A percentile compares a stretch with the other conserved stretches of the same genome.
Conservation (phyloP, 768 basidiomycete species). For the Trametes cubensis region DNA sequence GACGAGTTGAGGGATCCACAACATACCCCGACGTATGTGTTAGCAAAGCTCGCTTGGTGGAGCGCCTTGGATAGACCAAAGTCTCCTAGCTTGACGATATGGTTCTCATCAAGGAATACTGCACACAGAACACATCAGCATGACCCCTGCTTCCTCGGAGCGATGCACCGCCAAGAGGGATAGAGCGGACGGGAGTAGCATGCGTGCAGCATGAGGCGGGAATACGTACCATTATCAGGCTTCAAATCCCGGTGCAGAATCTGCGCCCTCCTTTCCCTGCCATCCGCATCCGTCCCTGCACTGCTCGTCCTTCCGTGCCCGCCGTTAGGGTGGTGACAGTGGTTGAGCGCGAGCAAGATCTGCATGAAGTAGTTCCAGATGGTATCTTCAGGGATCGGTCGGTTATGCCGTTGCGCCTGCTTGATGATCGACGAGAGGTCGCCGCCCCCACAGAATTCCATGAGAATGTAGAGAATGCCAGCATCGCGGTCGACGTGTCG, state of each 20-base stretch:
- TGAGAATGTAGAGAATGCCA: conserved; percentile 94
- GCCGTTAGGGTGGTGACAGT: conserved; percentile 83
- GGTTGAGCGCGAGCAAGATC: conserved; percentile 82
- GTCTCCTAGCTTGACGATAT: conserved; percentile 94
- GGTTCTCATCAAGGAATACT: conserved; percentile 90
- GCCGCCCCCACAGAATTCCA: conserved; percentile 99
- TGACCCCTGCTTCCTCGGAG: neutral
- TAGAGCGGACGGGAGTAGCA: neutral
- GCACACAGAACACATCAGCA: neutral
- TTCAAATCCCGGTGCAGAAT: conserved; percentile 96
- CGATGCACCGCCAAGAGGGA: neutral
- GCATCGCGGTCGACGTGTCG: conserved; percentile 87
- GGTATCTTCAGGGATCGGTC: conserved; percentile 86
- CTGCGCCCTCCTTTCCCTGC: conserved; percentile 62
- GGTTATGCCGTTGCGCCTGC: conserved; percentile 64
- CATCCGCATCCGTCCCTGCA: conserved; percentile 39
- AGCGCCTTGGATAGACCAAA: conserved; percentile 96
- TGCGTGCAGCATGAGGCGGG: neutral
- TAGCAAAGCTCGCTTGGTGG: conserved; percentile 84
- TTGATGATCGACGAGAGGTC: conserved; percentile 91
- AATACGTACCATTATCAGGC: conserved; percentile 88
- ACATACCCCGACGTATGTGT: conserved; percentile 94
- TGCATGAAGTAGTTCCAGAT: conserved; percentile 98
- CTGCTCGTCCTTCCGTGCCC: conserved; percentile 48
- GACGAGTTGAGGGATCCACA: neutral